Conservation (phyloP, 23 red algal species). For the Gracilaria caudata region DNA sequence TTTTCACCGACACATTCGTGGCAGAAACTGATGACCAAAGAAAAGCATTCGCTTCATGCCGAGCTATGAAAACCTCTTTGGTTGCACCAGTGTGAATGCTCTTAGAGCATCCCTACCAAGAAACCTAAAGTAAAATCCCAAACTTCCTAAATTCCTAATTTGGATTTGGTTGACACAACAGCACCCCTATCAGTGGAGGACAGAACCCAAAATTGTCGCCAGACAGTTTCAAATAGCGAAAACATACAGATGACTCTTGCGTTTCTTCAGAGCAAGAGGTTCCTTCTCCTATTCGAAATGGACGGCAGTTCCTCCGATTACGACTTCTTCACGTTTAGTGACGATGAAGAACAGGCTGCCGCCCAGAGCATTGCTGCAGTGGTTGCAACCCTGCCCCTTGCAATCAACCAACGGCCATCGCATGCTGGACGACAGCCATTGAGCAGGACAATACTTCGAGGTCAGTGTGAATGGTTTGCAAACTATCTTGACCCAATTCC, state of each 20-base stretch:
- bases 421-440: not conserved
- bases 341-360: not conserved
- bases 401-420: not conserved
- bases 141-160: not conserved
- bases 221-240: not conserved
- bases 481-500: constrained; percentile 19
- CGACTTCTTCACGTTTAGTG: not conserved
- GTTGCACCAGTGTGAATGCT: too few relatives aligned
- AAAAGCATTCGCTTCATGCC: not conserved
- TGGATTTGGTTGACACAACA: not conserved
- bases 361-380: not conserved
- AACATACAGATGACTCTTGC: not conserved
- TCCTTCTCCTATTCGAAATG: not conserved
- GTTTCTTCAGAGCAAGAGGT: not conserved
- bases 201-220: not conserved
- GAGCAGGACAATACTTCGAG: not conserved
- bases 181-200: not conserved
- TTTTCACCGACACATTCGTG: not conserved
- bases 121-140: not conserved
- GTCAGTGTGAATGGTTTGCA: not conserved
- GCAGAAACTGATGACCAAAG: not conserved
- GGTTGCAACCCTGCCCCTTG: not conserved
- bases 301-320: not conserved
- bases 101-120: constrained; percentile 14
- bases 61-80: too few relatives aligned